Evolutionary conservation across 108 stramenopile species (phyloP), one percentile per base, ranked within the genome.

Genomic region (Pelagomonas calceolata): DNA sequence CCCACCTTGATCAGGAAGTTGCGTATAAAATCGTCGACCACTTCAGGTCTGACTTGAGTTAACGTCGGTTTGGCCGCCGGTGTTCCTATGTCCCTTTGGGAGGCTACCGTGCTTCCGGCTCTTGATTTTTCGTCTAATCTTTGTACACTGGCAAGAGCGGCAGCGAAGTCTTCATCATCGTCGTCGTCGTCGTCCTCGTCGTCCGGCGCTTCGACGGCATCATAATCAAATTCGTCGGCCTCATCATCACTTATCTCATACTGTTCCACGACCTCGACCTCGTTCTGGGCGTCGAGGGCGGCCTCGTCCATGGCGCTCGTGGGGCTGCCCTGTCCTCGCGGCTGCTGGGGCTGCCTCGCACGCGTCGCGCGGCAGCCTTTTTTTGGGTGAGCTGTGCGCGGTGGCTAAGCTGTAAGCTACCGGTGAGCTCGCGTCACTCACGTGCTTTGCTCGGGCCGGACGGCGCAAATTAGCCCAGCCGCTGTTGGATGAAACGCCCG

Each of bases 1-100:
- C 83, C 84, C 26, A 74, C 80, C 65, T 85, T 84, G 72, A 87
- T 86, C 63, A 87, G 35, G 39, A 87, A 87, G 76, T 84, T 86
- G 29, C 86, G 79, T 64, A 87, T 71, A 36, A 83, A 87, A 66
- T 87, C 86, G 63, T 87, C 86, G 33, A 85, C 79, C 26, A 86
- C 84, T 18, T 82, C 71, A 0, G 86, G 86, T 4, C 85, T 78
- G 17, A 82, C 81, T 64, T 82, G 39, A 5, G 39, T 43, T 12
- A 43, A 12, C 34, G 18, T 32, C 45, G 30, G 3, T 9, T 12
- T 37, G 39, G 35, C 30, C 69, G 65, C 36, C 36, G 34, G 15
- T 34, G 35, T n/a, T 39, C 35, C 64, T 34, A 31, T 21, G 63
- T 33, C 67, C 29, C 63, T 10, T 32, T 37, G 30, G 34, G 34